A percentile compares a stretch with the other conserved stretches of the same genome.
phyloP scores from a whole-genome alignment of 2,329 filamentous ascomycete species.

The Pestalotiopsis sp. region DNA sequence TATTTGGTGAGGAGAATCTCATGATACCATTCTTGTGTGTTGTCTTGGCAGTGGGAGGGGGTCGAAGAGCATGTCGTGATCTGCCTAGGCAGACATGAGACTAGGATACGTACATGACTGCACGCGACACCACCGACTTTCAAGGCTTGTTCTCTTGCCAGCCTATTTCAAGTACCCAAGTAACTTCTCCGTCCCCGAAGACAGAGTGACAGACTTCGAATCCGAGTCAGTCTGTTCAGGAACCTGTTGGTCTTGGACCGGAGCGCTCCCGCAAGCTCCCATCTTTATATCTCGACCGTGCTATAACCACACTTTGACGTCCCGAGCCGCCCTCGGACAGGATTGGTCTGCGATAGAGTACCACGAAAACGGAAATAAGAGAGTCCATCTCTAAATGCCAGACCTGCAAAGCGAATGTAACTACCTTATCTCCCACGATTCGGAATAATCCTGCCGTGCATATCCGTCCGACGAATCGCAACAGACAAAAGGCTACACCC shows the following conservation, averaged over 20 bases:
- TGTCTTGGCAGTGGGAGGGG: not conserved
- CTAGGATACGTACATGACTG: not conserved
- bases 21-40: not conserved
- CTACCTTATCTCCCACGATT: not conserved
- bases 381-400: not conserved
- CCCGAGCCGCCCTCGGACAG: not conserved
- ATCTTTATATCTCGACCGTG: not conserved
- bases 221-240: not conserved
- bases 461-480: not conserved
- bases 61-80: not conserved
- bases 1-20: not conserved
- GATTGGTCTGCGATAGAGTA: not conserved
- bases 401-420: not conserved
- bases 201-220: too few relatives aligned
- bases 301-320: not conserved
- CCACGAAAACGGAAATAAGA: not conserved
- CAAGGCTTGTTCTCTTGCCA: not conserved
- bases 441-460: not conserved
- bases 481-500: not conserved
- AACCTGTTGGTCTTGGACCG: not conserved
- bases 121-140: not conserved
- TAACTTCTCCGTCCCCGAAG: too few relatives aligned
- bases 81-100: not conserved
- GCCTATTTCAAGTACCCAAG: not conserved
- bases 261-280: not conserved